Evolutionary conservation across 768 basidiomycete genomes (phyloP).

Genomic region (Hypholoma sublateritium): DNA sequence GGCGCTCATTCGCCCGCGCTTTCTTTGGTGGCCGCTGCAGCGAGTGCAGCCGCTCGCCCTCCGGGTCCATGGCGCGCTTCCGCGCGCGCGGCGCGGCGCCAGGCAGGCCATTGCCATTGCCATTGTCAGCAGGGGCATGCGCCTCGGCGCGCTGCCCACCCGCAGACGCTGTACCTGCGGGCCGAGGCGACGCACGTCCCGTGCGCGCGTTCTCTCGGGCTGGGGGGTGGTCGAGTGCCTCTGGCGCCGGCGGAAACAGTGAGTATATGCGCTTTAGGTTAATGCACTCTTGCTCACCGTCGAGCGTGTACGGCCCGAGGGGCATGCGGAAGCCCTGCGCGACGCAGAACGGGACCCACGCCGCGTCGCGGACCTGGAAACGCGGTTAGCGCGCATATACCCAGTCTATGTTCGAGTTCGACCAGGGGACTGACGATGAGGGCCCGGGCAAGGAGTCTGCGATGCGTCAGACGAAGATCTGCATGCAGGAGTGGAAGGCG

Average conservation of each 20-base stretch:
- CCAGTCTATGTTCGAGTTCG: not conserved
- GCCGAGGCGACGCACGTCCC: too few species aligned
- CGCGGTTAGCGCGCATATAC: not conserved
- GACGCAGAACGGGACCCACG: constrained; percentile 36
- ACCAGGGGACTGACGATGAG: constrained; percentile 26
- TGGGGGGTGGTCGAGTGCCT: constrained; percentile 18
- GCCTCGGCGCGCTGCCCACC: too few species aligned
- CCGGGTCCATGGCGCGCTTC: not conserved
- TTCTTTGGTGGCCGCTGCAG: not conserved
- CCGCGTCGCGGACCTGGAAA: constrained; percentile 35
- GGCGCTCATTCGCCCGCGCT: not conserved
- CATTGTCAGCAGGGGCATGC: too few species aligned
- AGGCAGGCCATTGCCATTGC: not conserved
- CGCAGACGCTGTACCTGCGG: too few species aligned
- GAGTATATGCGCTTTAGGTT: constrained; percentile 18
- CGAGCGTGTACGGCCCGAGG: constrained; percentile 35
- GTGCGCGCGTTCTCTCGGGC: too few species aligned
- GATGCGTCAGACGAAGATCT: too few species aligned
- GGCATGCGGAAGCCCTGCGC: constrained; percentile 35
- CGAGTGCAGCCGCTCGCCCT: not conserved
- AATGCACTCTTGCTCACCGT: constrained; percentile 23
- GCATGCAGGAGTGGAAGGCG: not conserved
- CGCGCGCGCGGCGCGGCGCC: not conserved
- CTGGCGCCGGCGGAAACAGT: constrained; percentile 9
- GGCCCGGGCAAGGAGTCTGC: constrained; percentile 19